phyloP scores from a whole-genome alignment of 2,329 filamentous ascomycete species.

The Hymenotorrendiella dingleyae region DNA sequence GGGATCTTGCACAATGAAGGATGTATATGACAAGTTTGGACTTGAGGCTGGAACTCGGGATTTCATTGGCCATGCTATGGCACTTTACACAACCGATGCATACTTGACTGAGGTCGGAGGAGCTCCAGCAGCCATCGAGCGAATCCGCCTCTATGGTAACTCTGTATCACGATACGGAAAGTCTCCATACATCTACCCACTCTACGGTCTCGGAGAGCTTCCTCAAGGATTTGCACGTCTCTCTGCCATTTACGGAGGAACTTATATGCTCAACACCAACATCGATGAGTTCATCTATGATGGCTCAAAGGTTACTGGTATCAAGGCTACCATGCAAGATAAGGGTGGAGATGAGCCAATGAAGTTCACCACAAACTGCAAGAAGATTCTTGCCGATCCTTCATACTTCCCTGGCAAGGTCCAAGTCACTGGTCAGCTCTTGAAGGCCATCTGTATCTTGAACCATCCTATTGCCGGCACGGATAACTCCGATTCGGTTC shows the following conservation, averaged over 20 bases:
- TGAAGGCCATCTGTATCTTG: constrained; percentile 95
- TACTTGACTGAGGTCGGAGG: constrained; percentile 70
- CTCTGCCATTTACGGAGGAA: constrained; percentile 96
- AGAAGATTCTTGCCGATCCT: constrained; percentile 92
- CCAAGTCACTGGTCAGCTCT: constrained; percentile 78
- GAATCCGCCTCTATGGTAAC: constrained; percentile 94
- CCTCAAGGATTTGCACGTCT: constrained; percentile 96
- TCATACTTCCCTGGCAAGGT: constrained; percentile 93
- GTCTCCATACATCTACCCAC: constrained; percentile 98
- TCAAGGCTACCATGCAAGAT: constrained; percentile 95
- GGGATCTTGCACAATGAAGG: constrained; percentile 79
- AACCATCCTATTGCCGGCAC: constrained; percentile 93
- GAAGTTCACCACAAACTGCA: constrained; percentile 93
- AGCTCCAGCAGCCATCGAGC: constrained; percentile 80
- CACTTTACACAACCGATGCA: constrained; percentile 83
- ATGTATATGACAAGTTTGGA: constrained; percentile 97
- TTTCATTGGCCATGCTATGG: constrained; percentile 98
- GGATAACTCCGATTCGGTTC: constrained; percentile 79
- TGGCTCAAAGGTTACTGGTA: constrained; percentile 78
- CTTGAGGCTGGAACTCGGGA: constrained; percentile 85
- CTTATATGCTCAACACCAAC: constrained; percentile 97
- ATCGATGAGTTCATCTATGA: constrained; percentile 88
- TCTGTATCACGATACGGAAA: constrained; percentile 97
- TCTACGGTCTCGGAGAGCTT: constrained; percentile 94
- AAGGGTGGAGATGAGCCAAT: constrained; percentile 68